Evolutionary conservation across 495 filamentous ascomycete genomes (phyloP), one percentile per base, ranked within the genome.

Genomic region (Pyrenula aspistea): DNA sequence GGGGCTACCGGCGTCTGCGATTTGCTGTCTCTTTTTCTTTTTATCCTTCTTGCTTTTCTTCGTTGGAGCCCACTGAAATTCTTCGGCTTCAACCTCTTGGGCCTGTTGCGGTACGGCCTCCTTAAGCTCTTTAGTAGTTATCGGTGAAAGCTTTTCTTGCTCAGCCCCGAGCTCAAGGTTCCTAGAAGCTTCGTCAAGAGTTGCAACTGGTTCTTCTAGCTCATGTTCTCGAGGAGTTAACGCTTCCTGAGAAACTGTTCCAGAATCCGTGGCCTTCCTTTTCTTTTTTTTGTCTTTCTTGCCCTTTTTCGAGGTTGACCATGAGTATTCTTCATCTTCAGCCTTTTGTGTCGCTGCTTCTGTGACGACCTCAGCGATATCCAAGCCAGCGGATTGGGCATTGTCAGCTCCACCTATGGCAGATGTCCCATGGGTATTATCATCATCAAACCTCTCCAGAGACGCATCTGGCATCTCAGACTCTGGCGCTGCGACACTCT

Each of bases 41-140:
- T 67, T 71, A 54, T 71, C 69, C 56, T 69, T 72, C 59, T 69
- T 69, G 24, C 68, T 58, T 25, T 67, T 36, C 53, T 59, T 55
- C 22, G 24, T 10, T 36, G 53, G 48, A 15, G 56, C 51, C 24
- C 42, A 52, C 1, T n/a, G 1, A 15, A 24, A 56, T 21, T 24
- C 52, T 19, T 56, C 51, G 11, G 55, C 56, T 47, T 54, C 56
- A 31, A 55, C 21, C n/a, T 2, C 24, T 47, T 36, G 24, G 12
- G 25, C 11, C 2, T 58, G 56, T 10, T 23, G 11, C 2, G 52
- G 50, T 31, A 42, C 22, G 15, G 25, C 25, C 10, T 58, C 60
- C 20, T 62, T 24, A 10, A n/a, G 25, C 51, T 22, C n/a, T 54
- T 58, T 55, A 25, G 58, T 51, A 49, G 59, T 51, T 60, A 59